Evolutionary conservation across 2,329 filamentous ascomycete species (phyloP), one percentile per base, ranked within the genome.

Genomic region (Westerdykella ornata): DNA sequence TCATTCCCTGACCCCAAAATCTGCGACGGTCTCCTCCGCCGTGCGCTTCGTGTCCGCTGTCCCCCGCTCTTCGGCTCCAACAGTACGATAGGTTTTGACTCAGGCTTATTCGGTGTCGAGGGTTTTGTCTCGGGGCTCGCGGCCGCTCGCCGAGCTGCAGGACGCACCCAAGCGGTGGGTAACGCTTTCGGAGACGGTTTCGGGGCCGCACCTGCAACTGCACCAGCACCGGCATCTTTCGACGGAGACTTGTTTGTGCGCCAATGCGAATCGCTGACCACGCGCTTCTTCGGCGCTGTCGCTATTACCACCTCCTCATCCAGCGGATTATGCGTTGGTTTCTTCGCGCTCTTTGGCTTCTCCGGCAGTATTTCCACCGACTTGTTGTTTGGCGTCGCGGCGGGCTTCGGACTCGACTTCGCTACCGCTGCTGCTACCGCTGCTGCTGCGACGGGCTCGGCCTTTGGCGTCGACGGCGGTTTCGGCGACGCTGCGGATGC

Each of bases 211-310:
- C 16, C 30, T 33, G n/a, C 16, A 29, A 8, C 26, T 8, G 8
- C 26, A 8, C n/a, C n/a, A 29, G 8, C 26, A 15, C 16, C 8
- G 3, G 9, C 30, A 20, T 63, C 59, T 31, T 66, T 66, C 4
- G 60, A 57, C 20, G 61, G 59, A 4, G 62, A 60, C 42, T 57
- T 56, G 58, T 80, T 82, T 67, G 80, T 80, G 43, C 65, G 63
- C 85, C 90, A 97, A 68, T 95, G 86, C 41, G 85, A 84, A 68
- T 97, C 90, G 62, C 89, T 96, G 46, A 96, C 80, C 40, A 97
- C 87, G 48, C 89, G 80, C 73, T 94, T 96, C 68, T 87, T 88
- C 13, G 90, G 90, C 35, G 86, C 79, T 37, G 73, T 80, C 60
- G 67, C 73, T 53, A 67, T 70, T 59, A 60, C 71, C 45, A 63